Percentiles rank a stretch among this genome's conserved stretches.
phyloP scores from a whole-genome alignment of 768 basidiomycete species.

The Fomitopsis pulvina region DNA sequence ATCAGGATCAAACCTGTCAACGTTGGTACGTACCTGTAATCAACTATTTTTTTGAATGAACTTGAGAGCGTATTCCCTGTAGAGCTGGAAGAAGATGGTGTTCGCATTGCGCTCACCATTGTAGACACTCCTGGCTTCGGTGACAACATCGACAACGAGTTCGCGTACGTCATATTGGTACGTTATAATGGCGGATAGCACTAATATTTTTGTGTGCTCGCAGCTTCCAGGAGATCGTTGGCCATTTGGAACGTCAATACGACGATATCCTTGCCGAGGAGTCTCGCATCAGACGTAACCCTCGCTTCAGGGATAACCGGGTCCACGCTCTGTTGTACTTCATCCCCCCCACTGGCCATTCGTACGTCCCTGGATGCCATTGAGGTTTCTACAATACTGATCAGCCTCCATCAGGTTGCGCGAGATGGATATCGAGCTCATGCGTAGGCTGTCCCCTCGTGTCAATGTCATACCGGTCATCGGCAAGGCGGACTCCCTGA shows the following conservation, averaged over 20 bases:
- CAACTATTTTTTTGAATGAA: background rate
- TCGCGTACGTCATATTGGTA: conserved; percentile 56
- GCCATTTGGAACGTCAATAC: conserved; percentile 96
- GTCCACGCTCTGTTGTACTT: conserved; percentile 97
- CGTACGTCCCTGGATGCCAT: conserved; percentile 48
- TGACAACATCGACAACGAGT: conserved; percentile 98
- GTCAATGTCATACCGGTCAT: conserved; percentile 99
- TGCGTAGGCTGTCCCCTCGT: conserved; percentile 94
- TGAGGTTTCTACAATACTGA: background rate
- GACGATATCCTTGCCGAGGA: conserved; percentile 98
- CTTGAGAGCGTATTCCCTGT: background rate
- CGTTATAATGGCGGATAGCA: background rate
- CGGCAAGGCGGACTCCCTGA: conserved; percentile 94
- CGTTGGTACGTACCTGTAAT: conserved; percentile 57
- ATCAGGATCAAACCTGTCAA: conserved; percentile 93
- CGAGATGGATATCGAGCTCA: conserved; percentile 98
- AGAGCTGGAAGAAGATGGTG: conserved; percentile 99
- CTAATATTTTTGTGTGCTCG: background rate
- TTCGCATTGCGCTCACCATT: conserved; percentile 95
- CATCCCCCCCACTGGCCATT: conserved; percentile 96
- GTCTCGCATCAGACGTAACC: conserved; percentile 98
- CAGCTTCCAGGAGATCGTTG: conserved; percentile 96
- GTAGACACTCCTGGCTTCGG: conserved; percentile 99
- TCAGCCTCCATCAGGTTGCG: conserved; percentile 50
- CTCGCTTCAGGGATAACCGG: conserved; percentile 96